Percentiles rank a stretch among this genome's conserved stretches.
Evolutionary conservation across 2,329 filamentous ascomycete species (phyloP).

Genomic region (Neurospora sp.): DNA sequence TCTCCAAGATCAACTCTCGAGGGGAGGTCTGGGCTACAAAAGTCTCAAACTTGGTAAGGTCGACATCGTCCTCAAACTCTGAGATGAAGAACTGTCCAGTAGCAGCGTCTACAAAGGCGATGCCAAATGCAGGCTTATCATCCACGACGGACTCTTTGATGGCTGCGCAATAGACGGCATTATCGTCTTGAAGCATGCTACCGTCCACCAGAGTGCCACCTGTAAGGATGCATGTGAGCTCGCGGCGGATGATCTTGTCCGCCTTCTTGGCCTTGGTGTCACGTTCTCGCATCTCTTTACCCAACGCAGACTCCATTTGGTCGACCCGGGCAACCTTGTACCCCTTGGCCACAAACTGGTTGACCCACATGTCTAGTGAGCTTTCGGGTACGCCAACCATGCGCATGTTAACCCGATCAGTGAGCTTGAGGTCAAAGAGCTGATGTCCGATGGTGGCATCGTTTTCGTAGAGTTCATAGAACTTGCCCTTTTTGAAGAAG

Average conservation of each 20-base stretch:
- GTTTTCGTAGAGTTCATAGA: slow-evolving; percentile 97
- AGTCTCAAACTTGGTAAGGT: slow-evolving; percentile 95
- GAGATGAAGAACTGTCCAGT: slow-evolving; percentile 94
- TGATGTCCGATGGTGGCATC: slow-evolving; percentile 95
- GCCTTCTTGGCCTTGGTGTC: slow-evolving; percentile 62
- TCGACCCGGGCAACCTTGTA: slow-evolving; percentile 96
- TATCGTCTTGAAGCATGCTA: slow-evolving; percentile 94
- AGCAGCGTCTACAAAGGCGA: slow-evolving; percentile 90
- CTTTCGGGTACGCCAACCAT: slow-evolving; percentile 98
- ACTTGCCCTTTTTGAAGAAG: slow-evolving; percentile 99
- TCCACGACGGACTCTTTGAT: slow-evolving; percentile 77
- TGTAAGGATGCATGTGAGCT: slow-evolving; percentile 84
- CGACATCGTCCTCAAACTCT: slow-evolving; percentile 81
- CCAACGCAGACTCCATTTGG: slow-evolving; percentile 90
- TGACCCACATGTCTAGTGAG: slow-evolving; percentile 93
- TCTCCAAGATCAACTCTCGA: slow-evolving; percentile 82
- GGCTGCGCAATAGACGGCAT: slow-evolving; percentile 91
- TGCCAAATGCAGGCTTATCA: slow-evolving; percentile 73
- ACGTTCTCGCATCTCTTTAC: slow-evolving; percentile 97
- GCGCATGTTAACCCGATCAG: slow-evolving; percentile 96
- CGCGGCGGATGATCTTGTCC: slow-evolving; percentile 87
- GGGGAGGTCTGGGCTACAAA: slow-evolving; percentile 88
- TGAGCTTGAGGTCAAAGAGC: slow-evolving; percentile 94
- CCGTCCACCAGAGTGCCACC: slow-evolving; percentile 89
- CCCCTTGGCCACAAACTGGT: slow-evolving; percentile 95